phyloP scores from a whole-genome alignment of 805 yeast species.

The Wilhelminamyces savonicus region DNA sequence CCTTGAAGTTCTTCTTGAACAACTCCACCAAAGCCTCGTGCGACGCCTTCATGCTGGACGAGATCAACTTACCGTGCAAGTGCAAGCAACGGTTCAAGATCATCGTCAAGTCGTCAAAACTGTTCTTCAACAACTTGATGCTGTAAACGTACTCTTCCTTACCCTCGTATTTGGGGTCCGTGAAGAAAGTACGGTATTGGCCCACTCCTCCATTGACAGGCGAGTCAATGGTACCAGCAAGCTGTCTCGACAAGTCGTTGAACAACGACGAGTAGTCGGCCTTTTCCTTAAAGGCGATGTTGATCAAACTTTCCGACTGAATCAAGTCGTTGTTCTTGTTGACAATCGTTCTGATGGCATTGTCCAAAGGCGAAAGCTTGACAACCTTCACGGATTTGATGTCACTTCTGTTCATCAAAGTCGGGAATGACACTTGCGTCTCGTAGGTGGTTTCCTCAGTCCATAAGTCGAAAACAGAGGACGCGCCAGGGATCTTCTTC shows the following conservation, averaged over 20 bases:
- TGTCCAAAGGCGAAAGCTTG: constrained; percentile 76
- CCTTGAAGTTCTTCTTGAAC: constrained; percentile 59
- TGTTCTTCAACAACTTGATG: constrained; percentile 34
- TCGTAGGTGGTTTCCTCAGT: constrained; percentile 81
- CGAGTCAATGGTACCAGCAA: constrained; percentile 83
- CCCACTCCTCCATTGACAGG: constrained; percentile 93
- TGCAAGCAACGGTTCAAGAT: constrained; percentile 59
- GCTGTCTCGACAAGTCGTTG: constrained; percentile 60
- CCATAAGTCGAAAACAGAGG: constrained; percentile 73
- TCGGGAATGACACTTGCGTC: constrained; percentile 74
- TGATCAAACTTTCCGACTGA: constrained; percentile 57
- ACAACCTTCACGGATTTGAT: constrained; percentile 42
- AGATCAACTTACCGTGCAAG: constrained; percentile 62
- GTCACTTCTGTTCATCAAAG: constrained; percentile 80
- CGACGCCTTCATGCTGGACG: constrained; percentile 48
- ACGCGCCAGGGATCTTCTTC: constrained; percentile 67
- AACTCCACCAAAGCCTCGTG: constrained; percentile 64
- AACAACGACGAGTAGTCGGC: constrained; percentile 43
- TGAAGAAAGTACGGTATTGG: constrained; percentile 67
- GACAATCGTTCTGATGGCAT: constrained; percentile 64
- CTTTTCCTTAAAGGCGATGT: constrained; percentile 46
- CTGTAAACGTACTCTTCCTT: constrained; percentile 24
- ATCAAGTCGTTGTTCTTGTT: constrained; percentile 68
- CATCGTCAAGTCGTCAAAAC: constrained; percentile 65
- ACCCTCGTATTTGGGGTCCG: constrained; percentile 28